Evolutionary conservation across 257 asterid species (phyloP).

Genomic region (Ballota nigra): DNA sequence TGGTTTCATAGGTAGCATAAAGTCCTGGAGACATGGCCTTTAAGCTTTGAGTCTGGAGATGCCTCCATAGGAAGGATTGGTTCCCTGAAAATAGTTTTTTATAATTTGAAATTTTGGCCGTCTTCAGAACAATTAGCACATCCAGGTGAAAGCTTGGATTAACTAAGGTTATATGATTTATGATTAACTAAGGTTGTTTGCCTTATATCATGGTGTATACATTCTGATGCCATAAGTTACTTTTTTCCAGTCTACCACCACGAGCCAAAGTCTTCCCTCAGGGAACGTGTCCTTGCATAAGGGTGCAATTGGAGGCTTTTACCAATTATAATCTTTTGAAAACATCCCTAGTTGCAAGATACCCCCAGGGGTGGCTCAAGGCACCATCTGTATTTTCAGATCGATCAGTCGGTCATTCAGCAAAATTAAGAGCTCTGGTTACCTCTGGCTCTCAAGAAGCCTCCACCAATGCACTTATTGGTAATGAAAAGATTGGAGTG

Average conservation of each 20-base stretch:
- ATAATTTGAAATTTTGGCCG: background rate
- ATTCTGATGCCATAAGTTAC: conserved; percentile 14
- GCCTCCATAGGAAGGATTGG: background rate
- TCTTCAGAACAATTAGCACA: background rate
- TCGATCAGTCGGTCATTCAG: conserved; percentile 29
- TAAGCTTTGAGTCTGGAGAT: background rate
- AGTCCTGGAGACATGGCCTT: conserved; percentile 4
- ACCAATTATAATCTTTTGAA: conserved; percentile 37
- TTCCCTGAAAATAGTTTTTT: background rate
- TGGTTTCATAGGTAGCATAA: background rate
- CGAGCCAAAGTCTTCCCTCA: conserved; percentile 47
- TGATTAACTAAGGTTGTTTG: conserved; percentile 12
- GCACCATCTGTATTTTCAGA: conserved; percentile 30
- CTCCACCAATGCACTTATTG: conserved; percentile 43
- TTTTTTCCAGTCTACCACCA: conserved; percentile 46
- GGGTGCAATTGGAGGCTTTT: conserved; percentile 49
- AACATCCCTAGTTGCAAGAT: conserved; percentile 39
- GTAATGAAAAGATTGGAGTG: conserved; percentile 84
- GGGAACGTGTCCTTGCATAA: conserved; percentile 51
- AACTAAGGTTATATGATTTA: background rate
- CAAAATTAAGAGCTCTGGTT: conserved; percentile 49
- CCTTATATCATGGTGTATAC: background rate
- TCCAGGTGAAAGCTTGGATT: conserved; percentile 11
- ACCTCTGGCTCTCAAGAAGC: conserved; percentile 57
- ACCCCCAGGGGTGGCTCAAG: conserved; percentile 48